Percentiles rank a stretch among this genome's conserved stretches.
Conservation (phyloP, 208 protist genomes). For the Leishmania aethiopica region DNA sequence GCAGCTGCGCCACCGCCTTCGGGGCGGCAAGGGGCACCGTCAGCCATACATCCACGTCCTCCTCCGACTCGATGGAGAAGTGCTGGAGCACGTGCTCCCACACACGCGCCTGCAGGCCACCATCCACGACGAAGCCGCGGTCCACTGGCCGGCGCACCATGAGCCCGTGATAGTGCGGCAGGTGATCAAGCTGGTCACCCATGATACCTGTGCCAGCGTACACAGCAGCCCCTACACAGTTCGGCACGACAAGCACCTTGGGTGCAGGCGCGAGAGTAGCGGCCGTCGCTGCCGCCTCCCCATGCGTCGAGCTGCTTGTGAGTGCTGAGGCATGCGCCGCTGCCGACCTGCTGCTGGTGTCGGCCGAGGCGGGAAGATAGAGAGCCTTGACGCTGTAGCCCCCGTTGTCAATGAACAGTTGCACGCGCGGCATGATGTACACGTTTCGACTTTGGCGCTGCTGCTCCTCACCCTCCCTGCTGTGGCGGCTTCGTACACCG, state of each 20-base stretch:
- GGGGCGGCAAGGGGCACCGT: constrained; percentile 70
- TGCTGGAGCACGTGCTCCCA: constrained; percentile 82
- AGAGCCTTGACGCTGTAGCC: constrained; percentile 79
- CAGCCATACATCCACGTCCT: constrained; percentile 64
- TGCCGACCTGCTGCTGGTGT: not conserved
- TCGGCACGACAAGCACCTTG: constrained; percentile 47
- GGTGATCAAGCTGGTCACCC: constrained; percentile 55
- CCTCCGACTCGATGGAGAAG: constrained; percentile 69
- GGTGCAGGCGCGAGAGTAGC: constrained; percentile 5
- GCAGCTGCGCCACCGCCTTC: constrained; percentile 48
- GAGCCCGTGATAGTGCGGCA: constrained; percentile 83
- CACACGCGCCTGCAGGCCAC: constrained; percentile 59
- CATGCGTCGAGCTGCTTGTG: not conserved
- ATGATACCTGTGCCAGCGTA: constrained; percentile 73
- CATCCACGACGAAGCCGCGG: constrained; percentile 79
- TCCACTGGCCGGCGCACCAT: constrained; percentile 82
- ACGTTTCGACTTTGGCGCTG: not conserved
- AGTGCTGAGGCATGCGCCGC: not conserved
- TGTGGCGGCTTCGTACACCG: not conserved
- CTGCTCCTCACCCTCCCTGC: not conserved
- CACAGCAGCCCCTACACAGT: constrained; percentile 70
- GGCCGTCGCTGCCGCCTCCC: not conserved
- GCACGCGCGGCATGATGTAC: constrained; percentile 24
- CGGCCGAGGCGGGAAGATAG: constrained; percentile 38
- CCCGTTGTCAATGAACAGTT: constrained; percentile 83